These are phyloP conservation scores for Leccinellum rugosiceps DNA, from an alignment of 768 basidiomycete species.

Conservation along the genomic window DNA sequence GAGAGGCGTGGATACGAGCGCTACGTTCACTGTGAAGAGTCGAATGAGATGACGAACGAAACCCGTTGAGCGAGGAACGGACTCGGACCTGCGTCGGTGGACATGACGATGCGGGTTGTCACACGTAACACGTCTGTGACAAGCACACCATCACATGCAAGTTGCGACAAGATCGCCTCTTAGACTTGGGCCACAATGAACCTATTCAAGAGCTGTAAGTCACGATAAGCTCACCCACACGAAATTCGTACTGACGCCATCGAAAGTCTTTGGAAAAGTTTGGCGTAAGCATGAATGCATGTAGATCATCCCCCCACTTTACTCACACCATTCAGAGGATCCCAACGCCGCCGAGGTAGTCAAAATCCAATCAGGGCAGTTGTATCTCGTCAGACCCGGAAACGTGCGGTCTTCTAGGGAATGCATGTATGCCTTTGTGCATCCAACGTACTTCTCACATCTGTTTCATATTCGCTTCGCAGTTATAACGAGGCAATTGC, in stretches of 20 bases:
- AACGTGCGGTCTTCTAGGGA: conserved; percentile 89
- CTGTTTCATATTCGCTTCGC: conserved; percentile 4
- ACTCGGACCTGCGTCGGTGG: conserved; percentile 14
- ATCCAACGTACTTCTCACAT: not conserved
- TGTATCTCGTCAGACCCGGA: conserved; percentile 88
- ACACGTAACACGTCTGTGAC: conserved; percentile 30
- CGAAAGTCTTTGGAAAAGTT: conserved; percentile 82
- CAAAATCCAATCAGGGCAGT: conserved; percentile 87
- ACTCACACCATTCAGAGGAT: conserved; percentile 60
- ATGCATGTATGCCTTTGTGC: conserved; percentile 76
- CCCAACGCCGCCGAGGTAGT: conserved; percentile 94
- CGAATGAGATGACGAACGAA: not conserved
- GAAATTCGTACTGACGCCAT: conserved; percentile 19
- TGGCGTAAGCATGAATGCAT: conserved; percentile 69
- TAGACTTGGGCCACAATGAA: conserved; percentile 55
- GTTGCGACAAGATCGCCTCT: conserved; percentile 8
- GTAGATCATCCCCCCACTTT: conserved; percentile 10
- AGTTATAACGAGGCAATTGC: conserved; percentile 97
- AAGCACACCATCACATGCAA: conserved; percentile 7
- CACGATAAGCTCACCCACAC: conserved; percentile 3
- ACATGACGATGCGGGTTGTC: conserved; percentile 18
- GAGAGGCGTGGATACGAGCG: conserved; percentile 11
- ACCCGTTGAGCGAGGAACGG: not conserved
- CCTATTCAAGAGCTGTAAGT: conserved; percentile 78
- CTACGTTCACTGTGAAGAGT: conserved; percentile 4